A percentile compares a stretch with the other conserved stretches of the same genome.
These are phyloP conservation scores for Raffaelea arxii DNA, from an alignment of 2,329 filamentous ascomycete species.

Conservation along the genomic window DNA sequence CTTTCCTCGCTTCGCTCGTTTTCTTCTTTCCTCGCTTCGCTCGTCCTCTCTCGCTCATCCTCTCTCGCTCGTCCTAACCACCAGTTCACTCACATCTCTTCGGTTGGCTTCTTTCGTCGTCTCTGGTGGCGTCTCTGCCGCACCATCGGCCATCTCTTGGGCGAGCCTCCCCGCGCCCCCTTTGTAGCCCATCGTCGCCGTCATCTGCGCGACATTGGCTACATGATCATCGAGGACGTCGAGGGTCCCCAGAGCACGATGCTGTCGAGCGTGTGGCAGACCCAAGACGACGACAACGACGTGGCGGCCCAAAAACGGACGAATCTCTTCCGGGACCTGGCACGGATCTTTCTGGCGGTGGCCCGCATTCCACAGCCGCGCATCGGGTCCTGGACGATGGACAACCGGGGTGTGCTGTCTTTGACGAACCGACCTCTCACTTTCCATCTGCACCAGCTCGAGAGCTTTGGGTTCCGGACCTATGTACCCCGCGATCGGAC, in stretches of 20 bases:
- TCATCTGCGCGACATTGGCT: conserved; percentile 10
- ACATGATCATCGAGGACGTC: conserved; percentile 18
- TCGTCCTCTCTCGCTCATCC: no score
- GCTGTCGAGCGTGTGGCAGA: conserved; percentile 20
- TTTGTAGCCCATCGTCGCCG: conserved; percentile 4
- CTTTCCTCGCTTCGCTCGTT: no score
- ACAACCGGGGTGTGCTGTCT: conserved; percentile 13
- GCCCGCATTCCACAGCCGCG: conserved; percentile 16
- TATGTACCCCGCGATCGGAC: conserved; percentile 18
- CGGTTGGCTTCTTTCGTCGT: no score
- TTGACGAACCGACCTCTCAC: conserved; percentile 5
- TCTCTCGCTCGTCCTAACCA: no score
- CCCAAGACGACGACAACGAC: conserved; percentile 11
- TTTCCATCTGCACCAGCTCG: conserved; percentile 17
- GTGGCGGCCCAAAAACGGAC: conserved; percentile 11
- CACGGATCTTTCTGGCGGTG: conserved; percentile 18
- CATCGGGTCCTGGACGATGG: conserved; percentile 16
- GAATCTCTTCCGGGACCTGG: conserved; percentile 19
- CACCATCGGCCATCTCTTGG: no score
- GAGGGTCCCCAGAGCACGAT: conserved; percentile 16
- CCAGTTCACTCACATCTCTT: no score
- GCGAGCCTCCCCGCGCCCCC: background rate
- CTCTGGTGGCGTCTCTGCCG: no score
- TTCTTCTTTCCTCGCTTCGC: no score
- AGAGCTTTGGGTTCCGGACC: conserved; percentile 20